Evolutionary conservation across 305 asterid genomes (phyloP).

Genomic region (Rubia peregrina): DNA sequence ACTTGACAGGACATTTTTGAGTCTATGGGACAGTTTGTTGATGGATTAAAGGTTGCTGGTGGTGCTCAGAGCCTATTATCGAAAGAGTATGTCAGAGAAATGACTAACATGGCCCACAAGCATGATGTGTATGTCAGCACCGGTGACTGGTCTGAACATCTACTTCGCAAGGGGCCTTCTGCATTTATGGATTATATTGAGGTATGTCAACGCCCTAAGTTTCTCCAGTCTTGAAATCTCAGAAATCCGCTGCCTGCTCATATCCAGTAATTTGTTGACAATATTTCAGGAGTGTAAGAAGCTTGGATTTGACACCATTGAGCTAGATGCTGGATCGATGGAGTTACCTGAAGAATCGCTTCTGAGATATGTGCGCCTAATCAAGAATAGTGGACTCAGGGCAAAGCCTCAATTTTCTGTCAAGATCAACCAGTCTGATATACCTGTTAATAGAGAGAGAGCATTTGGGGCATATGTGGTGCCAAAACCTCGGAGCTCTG

Average conservation of each 20-base stretch:
- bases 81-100: slow-evolving; percentile 50
- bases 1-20: slow-evolving; percentile 64
- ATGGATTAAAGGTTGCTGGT: slow-evolving; percentile 73
- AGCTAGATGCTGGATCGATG: slow-evolving; percentile 59
- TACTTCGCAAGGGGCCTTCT: slow-evolving; percentile 61
- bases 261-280: not conserved
- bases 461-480: slow-evolving; percentile 70
- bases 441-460: slow-evolving; percentile 41
- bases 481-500: slow-evolving; percentile 54
- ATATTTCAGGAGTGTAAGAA: slow-evolving; percentile 57
- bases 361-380: slow-evolving; percentile 71
- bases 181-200: slow-evolving; percentile 56
- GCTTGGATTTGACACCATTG: slow-evolving; percentile 75
- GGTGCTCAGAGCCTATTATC: slow-evolving; percentile 75
- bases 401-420: slow-evolving; percentile 78
- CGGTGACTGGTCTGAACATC: slow-evolving; percentile 74
- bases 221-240: slow-evolving; percentile 11
- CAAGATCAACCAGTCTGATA: slow-evolving; percentile 62
- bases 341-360: slow-evolving; percentile 73
- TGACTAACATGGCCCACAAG: slow-evolving; percentile 64
- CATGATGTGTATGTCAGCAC: slow-evolving; percentile 78
- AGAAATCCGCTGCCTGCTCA: not conserved
- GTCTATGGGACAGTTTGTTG: slow-evolving; percentile 83
- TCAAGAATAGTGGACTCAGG: slow-evolving; percentile 65
- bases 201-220: slow-evolving; percentile 25